Percentiles rank a stretch among this genome's conserved stretches.
Evolutionary conservation across 768 basidiomycete genomes (phyloP).

Genomic region (Neoboletus magnificus): DNA sequence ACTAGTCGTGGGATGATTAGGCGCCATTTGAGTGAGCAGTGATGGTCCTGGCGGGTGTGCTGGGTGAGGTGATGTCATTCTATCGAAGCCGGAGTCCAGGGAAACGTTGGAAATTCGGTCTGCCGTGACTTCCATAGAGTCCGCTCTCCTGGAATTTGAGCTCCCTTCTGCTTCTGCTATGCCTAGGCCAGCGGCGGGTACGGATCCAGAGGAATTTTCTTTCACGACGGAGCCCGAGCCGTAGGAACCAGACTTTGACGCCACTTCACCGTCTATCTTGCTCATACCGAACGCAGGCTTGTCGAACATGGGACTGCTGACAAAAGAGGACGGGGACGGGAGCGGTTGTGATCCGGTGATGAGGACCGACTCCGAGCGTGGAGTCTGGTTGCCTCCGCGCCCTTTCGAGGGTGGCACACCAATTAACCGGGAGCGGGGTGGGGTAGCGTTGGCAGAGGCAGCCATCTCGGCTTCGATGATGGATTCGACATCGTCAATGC

Average conservation of each 20-base stretch:
- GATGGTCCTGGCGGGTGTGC: conserved; percentile 58
- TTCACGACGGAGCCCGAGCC: conserved; percentile 25
- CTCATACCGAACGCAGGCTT: conserved; percentile 91
- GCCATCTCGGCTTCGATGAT: conserved; percentile 85
- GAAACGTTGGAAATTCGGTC: conserved; percentile 51
- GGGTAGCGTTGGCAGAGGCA: conserved; percentile 32
- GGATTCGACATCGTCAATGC: conserved; percentile 93
- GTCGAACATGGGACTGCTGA: conserved; percentile 72
- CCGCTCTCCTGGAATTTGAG: conserved; percentile 23
- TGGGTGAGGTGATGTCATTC: conserved; percentile 35
- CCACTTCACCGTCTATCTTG: conserved; percentile 63
- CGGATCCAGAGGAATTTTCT: conserved; percentile 22
- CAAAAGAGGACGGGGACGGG: conserved; percentile 77
- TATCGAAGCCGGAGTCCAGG: conserved; percentile 39
- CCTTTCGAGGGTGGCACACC: conserved; percentile 94
- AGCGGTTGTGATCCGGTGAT: conserved; percentile 94
- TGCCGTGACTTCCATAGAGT: conserved; percentile 43
- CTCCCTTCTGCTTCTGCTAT: conserved; percentile 17
- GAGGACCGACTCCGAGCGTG: conserved; percentile 73
- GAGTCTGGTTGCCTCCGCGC: conserved; percentile 94
- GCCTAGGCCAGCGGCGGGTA: conserved; percentile 2
- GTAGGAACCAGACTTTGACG: conserved; percentile 34
- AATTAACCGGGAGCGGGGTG: conserved; percentile 61
- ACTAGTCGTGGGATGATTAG: conserved; percentile 23
- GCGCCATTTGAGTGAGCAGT: conserved; percentile 69